phyloP scores from a whole-genome alignment of 106 monocot species.

The Dendrobium catenatum region DNA sequence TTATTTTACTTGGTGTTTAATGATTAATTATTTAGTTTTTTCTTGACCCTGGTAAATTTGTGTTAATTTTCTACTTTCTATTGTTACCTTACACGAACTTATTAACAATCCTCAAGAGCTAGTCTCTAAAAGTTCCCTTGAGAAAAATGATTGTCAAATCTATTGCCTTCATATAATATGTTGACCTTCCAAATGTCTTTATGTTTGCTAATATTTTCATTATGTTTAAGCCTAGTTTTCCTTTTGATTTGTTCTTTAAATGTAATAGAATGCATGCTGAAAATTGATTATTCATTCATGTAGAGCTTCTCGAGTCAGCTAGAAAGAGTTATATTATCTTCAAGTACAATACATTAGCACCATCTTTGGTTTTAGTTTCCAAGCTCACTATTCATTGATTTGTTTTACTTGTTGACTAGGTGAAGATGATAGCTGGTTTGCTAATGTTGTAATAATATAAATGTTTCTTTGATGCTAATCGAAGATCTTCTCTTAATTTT shows the following conservation, averaged over 20 bases:
- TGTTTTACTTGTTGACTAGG: background rate
- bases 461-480: background rate
- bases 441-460: background rate
- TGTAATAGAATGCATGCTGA: background rate
- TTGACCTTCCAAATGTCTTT: background rate
- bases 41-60: no score
- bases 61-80: no score
- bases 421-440: background rate
- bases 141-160: background rate
- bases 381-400: background rate
- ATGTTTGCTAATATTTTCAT: background rate
- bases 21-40: no score
- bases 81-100: background rate
- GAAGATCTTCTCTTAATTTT: background rate
- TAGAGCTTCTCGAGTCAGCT: slow-evolving; percentile 80
- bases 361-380: background rate
- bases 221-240: background rate
- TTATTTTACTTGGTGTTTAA: no score
- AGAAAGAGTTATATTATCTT: slow-evolving; percentile 79
- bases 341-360: slow-evolving; percentile 37
- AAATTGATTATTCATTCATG: slow-evolving; percentile 5
- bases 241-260: background rate
- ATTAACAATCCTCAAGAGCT: background rate
- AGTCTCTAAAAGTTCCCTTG: background rate
- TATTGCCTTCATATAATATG: background rate